Percentiles rank a stretch among this genome's conserved stretches.
phyloP scores from a whole-genome alignment of 225 moss, liverwort and hornwort genomes.

The Straminergon stramineum region DNA sequence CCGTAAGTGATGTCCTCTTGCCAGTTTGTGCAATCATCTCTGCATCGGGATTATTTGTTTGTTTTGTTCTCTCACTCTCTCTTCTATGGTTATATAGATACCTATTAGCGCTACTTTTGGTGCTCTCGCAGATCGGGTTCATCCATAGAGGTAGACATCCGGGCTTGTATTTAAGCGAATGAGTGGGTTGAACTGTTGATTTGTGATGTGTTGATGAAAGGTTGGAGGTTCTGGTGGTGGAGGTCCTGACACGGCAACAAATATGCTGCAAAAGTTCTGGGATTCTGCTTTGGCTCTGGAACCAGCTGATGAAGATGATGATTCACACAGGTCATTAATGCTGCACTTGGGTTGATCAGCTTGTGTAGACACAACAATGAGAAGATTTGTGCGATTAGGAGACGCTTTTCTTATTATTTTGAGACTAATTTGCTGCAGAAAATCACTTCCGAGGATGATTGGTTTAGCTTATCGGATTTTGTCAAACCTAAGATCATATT shows the following conservation, averaged over 20 bases:
- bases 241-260: slow-evolving; percentile 69
- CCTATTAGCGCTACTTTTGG: not conserved
- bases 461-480: not conserved
- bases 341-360: not conserved
- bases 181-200: not conserved
- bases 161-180: not conserved
- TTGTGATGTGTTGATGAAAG: slow-evolving; percentile 20
- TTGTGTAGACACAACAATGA: not conserved
- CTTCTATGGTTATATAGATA: not conserved
- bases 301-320: slow-evolving; percentile 92
- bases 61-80: not conserved
- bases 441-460: not conserved
- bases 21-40: not conserved
- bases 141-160: not conserved
- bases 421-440: not conserved
- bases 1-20: slow-evolving; percentile 43
- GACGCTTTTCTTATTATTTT: not conserved
- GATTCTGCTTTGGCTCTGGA: slow-evolving; percentile 96
- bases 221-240: slow-evolving; percentile 71
- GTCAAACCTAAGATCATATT: not conserved
- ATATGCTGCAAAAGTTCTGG: slow-evolving; percentile 99
- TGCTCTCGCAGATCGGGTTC: not conserved
- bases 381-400: not conserved
- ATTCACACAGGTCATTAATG: slow-evolving; percentile 70
- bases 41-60: not conserved